phyloP scores from a whole-genome alignment of 2,329 filamentous ascomycete genomes.

The Apiospora kogelbergensis region DNA sequence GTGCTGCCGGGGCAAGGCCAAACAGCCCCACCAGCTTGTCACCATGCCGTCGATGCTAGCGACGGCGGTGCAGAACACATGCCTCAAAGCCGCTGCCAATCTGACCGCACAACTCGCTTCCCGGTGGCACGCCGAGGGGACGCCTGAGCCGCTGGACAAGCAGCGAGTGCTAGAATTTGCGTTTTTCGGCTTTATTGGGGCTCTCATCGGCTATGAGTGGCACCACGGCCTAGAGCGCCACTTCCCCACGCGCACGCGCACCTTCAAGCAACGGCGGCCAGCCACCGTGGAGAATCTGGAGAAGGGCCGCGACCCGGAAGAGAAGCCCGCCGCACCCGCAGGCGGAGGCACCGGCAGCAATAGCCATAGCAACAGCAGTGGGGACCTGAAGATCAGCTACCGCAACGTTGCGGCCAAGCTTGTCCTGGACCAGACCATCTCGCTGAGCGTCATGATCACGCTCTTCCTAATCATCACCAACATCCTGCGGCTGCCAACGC shows the following conservation, averaged over 20 bases:
- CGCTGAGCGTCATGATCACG: slow-evolving; percentile 33
- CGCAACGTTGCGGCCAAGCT: slow-evolving; percentile 35
- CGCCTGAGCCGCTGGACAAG: slow-evolving; percentile 24
- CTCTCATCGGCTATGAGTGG: slow-evolving; percentile 36
- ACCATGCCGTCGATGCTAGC: slow-evolving; percentile 17
- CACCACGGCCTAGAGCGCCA: slow-evolving; percentile 35
- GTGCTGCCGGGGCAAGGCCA: neutral
- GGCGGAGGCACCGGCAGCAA: neutral
- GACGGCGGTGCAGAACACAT: slow-evolving; percentile 16
- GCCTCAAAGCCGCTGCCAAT: slow-evolving; percentile 17
- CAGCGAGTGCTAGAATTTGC: slow-evolving; percentile 38
- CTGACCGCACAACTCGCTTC: slow-evolving; percentile 17
- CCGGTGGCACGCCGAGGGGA: slow-evolving; percentile 12
- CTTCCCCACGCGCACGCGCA: slow-evolving; percentile 30
- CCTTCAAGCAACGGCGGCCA: slow-evolving; percentile 16
- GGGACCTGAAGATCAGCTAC: slow-evolving; percentile 27
- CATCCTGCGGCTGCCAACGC: slow-evolving; percentile 29
- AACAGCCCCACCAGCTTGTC: neutral
- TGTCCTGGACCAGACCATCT: slow-evolving; percentile 37
- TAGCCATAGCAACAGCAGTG: neutral
- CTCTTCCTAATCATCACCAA: slow-evolving; percentile 37
- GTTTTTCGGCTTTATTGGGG: slow-evolving; percentile 34
- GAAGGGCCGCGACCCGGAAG: slow-evolving; percentile 15
- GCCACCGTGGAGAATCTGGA: slow-evolving; percentile 15
- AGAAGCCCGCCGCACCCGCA: slow-evolving; percentile 18